Evolutionary conservation across 1,284 basidiomycete species (phyloP).

Genomic region (Cutaneotrichosporon dermatis): DNA sequence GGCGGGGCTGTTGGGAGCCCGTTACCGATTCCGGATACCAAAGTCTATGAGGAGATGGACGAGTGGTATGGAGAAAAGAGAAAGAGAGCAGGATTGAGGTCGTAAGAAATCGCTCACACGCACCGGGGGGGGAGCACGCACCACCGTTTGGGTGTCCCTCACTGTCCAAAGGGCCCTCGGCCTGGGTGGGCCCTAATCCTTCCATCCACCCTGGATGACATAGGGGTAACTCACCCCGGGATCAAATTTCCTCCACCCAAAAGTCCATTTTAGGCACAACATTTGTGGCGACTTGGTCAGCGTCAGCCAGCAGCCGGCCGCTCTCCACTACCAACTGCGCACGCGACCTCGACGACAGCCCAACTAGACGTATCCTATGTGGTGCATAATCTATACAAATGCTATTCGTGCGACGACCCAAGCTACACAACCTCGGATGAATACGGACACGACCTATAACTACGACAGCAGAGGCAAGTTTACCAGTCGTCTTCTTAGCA

Average conservation of each 20-base stretch:
- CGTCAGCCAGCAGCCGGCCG: too few relatives aligned
- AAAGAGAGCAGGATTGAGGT: neutral
- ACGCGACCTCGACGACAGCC: too few relatives aligned
- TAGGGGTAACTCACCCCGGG: too few relatives aligned
- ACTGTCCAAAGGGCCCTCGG: too few relatives aligned
- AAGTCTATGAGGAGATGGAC: slow-evolving; percentile 6
- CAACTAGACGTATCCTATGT: neutral
- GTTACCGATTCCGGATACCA: slow-evolving; percentile 8
- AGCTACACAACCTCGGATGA: neutral
- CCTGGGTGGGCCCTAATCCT: too few relatives aligned
- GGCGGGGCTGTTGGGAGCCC: slow-evolving; percentile 6
- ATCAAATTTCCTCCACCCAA: too few relatives aligned
- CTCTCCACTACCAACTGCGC: too few relatives aligned
- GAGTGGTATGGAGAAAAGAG: slow-evolving; percentile 4
- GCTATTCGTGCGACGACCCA: neutral
- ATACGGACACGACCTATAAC: neutral
- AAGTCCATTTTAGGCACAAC: too few relatives aligned
- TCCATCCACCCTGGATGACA: too few relatives aligned
- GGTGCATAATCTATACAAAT: slow-evolving; percentile 1
- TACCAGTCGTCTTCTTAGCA: slow-evolving; percentile 69
- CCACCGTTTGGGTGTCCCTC: neutral
- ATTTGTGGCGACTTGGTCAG: too few relatives aligned
- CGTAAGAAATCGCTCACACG: neutral
- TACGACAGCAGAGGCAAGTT: slow-evolving; percentile 22
- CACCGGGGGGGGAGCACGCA: neutral